Evolutionary conservation across 2,329 filamentous ascomycete species (phyloP), one percentile per base, ranked within the genome.

Genomic region (Fusarium algeriense): DNA sequence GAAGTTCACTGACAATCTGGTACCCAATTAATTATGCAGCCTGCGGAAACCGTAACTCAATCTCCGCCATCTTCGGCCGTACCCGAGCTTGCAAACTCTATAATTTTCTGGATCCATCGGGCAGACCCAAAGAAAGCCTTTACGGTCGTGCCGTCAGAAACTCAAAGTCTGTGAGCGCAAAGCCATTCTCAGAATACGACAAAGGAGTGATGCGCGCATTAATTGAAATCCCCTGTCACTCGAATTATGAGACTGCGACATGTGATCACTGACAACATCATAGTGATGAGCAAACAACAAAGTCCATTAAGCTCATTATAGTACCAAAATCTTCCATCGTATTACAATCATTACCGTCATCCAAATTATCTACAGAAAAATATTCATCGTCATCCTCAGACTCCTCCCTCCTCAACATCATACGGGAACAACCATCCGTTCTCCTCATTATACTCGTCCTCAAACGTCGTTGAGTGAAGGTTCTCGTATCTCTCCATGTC

Each of bases 391-490:
- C 12, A 15, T 20, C 17, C 11, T 14, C n/a, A 63, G 28, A 30
- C 28, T 20, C 14, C n/a, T 2, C 23, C 20, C 14, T 41, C 28
- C 35, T 30, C 41, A 7, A 67, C 28, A 10, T 67, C 35, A 10
- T 56, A 63, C 3, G 64, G 69, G 5, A 61, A 55, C 1, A 71
- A 37, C 70, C 70, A 73, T 9, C 70, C 70, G 7, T 73, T 73
- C 2, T 67, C 63, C 11, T 68, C 67, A 8, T 73, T 46, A 28
- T 57, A 61, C 49, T 73, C 70, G 34, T 73, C 70, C 28, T 44
- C n/a, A 19, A 56, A 71, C 1, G 70, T 73, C 11, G 67, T 71
- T 15, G 67, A 70, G 2, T 64, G 63, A 4, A 73, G 67, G 6
- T 60, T 46, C 19, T 70, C 54, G 3, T 72, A 71, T n/a, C 57